Base-by-base conservation (phyloP, 805 yeast species). In the Starmerella vitae region DNA sequence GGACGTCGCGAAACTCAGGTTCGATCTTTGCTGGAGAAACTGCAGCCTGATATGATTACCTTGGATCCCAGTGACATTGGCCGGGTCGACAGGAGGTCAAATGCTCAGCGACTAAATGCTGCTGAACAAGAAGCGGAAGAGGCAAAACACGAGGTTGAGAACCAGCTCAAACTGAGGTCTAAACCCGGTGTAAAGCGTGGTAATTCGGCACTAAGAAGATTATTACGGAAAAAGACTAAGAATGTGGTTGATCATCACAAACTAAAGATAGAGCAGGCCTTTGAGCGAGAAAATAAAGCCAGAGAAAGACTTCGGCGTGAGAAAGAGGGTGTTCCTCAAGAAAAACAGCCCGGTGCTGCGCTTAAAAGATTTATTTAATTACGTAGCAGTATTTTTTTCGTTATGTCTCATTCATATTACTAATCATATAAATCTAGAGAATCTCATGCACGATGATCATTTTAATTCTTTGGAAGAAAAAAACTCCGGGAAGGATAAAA, bases 1-100 rank as follows among this genome's bases (percentile, higher is more conserved):
- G 96, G 86, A 64, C 78, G 97, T 67, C 94, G 88, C 61, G 88
- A 88, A 63, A 69, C 72, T 33, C 98, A 91, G 66, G 94, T 91
- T 27, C 74, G 88, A 55, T 62, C 78, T 2, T 68, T 91, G 58
- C 62, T 91, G 56, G 82, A 88, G 63, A 91, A 91, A 62, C 66
- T 91, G 49, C 76, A 80, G 49, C 93, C 96, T 5, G 97, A 88
- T 58, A 78, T 93, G 64, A 91, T 91, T 44, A 68, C 93, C 1
- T 64, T 91, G 54, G 94, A 91, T 67, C 97, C 97, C 41, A 72
- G 69, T 53, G 73, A 70, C 38, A 79, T 91, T 50, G 98, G 98
- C 50, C 68, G 74, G 4, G 85, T 91, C 13, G 88, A 83, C 53
- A 71, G 71, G 49, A 68, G 78, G 40, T 78, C 88, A 4, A 66